These are phyloP conservation scores for Rosa lucieae DNA, from an alignment of 306 rosid species.

Conservation along the genomic window DNA sequence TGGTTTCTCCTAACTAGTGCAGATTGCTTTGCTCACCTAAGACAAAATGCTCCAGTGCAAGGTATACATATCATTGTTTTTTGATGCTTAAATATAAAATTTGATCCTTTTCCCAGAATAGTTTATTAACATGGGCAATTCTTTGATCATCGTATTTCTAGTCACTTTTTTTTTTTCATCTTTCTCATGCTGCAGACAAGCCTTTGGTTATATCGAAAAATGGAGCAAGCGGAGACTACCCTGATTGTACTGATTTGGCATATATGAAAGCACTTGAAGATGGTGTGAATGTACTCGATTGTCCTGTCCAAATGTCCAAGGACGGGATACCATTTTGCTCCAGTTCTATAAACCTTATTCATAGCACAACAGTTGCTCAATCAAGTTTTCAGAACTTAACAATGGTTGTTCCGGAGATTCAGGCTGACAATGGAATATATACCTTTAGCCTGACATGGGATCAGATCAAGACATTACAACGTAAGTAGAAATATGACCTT, in stretches of 20 bases:
- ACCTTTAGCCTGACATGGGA: conserved; percentile 71
- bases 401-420: conserved; percentile 43
- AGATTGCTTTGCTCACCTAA: conserved; percentile 79
- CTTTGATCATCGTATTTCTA: conserved; percentile 17
- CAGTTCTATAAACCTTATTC: conserved; percentile 66
- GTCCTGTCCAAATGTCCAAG: conserved; percentile 80
- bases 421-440: conserved; percentile 55
- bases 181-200: conserved; percentile 41
- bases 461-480: conserved; percentile 52
- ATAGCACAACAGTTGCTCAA: conserved; percentile 56
- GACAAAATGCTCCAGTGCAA: conserved; percentile 40
- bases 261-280: conserved; percentile 57
- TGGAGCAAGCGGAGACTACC: conserved; percentile 92
- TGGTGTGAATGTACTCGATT: conserved; percentile 78
- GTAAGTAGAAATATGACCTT: conserved; percentile 52
- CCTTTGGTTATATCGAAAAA: conserved; percentile 71
- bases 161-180: conserved; percentile 27
- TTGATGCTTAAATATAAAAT: background rate
- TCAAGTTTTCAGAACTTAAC: conserved; percentile 36
- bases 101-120: conserved; percentile 21
- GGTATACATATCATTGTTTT: conserved; percentile 40
- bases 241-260: conserved; percentile 69
- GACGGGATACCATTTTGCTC: conserved; percentile 79
- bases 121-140: background rate
- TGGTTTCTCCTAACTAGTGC: conserved; percentile 39